Percentiles rank a stretch among this genome's conserved stretches.
Evolutionary conservation across 2,329 filamentous ascomycete genomes (phyloP).

Genomic region (Verticillium klebahnii): DNA sequence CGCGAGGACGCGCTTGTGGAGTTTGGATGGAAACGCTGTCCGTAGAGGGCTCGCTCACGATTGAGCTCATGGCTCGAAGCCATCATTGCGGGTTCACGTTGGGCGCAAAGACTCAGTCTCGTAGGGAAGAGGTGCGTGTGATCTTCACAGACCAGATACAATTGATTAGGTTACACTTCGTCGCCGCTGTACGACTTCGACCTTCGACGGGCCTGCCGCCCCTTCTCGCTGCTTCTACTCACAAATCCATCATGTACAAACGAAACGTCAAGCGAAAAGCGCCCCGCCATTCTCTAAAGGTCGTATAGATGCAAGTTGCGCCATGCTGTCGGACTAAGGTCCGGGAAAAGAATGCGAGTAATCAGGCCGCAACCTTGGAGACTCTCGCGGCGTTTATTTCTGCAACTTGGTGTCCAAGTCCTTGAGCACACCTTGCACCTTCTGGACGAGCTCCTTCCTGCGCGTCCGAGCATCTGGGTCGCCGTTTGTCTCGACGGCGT

Average conservation of each 20-base stretch:
- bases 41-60: neutral
- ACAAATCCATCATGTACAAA: neutral
- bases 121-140: neutral
- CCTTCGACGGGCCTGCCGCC: neutral
- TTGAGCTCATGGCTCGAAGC: too few species aligned
- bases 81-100: too few species aligned
- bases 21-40: neutral
- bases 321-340: neutral
- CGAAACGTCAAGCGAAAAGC: neutral
- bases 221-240: neutral
- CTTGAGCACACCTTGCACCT: slow-evolving; percentile 64
- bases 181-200: neutral
- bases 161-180: neutral
- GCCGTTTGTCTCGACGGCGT: slow-evolving; percentile 70
- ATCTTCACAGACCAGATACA: neutral
- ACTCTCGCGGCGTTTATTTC: neutral
- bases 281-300: neutral
- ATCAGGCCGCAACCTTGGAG: neutral
- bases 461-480: slow-evolving; percentile 58
- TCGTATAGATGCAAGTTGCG: neutral
- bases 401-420: slow-evolving; percentile 49
- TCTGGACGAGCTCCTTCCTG: slow-evolving; percentile 68
- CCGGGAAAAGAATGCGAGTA: neutral
- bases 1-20: neutral
- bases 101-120: neutral